These are phyloP conservation scores for Populus tomentosa DNA, from an alignment of 441 rosid species.

Conservation along the genomic window DNA sequence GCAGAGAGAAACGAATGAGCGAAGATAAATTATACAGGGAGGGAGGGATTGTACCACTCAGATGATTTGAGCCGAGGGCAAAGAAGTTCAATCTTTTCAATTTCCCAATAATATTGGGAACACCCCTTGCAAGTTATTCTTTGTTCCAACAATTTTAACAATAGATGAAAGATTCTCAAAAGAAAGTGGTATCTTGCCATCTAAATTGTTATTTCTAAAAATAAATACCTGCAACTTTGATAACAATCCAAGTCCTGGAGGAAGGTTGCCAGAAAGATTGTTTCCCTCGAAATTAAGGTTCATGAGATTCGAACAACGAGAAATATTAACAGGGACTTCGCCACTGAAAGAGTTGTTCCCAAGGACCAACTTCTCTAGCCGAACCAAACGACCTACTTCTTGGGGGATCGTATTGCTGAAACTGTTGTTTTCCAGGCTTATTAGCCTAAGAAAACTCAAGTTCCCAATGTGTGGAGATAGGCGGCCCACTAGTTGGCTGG, in stretches of 20 bases:
- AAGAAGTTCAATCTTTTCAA: not conserved
- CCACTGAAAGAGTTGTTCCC: slow-evolving; percentile 8
- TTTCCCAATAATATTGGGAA: slow-evolving; percentile 3
- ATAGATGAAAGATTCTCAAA: slow-evolving; percentile 5
- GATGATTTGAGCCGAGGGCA: not conserved
- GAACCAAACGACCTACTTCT: slow-evolving; percentile 6
- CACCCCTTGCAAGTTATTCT: not conserved
- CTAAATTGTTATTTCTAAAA: not conserved
- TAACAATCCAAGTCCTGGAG: slow-evolving; percentile 5
- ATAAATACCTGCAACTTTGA: not conserved
- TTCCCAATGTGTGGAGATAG: slow-evolving; percentile 14
- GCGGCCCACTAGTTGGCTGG: slow-evolving; percentile 6
- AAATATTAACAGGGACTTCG: slow-evolving; percentile 2
- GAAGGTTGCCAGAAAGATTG: slow-evolving; percentile 6
- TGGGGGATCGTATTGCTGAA: slow-evolving; percentile 1
- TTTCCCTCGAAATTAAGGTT: not conserved
- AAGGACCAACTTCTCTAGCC: not conserved
- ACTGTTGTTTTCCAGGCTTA: slow-evolving; percentile 11
- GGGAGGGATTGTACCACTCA: slow-evolving; percentile 8
- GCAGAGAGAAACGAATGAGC: not conserved
- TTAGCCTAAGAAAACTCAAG: slow-evolving; percentile 1
- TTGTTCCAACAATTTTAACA: not conserved
- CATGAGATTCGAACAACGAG: not conserved
- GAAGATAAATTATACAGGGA: slow-evolving; percentile 8
- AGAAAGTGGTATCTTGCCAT: slow-evolving; percentile 4